A percentile compares a stretch with the other conserved stretches of the same genome.
Evolutionary conservation across 2,329 filamentous ascomycete species (phyloP).

Genomic region (Colletotrichum godetiae): DNA sequence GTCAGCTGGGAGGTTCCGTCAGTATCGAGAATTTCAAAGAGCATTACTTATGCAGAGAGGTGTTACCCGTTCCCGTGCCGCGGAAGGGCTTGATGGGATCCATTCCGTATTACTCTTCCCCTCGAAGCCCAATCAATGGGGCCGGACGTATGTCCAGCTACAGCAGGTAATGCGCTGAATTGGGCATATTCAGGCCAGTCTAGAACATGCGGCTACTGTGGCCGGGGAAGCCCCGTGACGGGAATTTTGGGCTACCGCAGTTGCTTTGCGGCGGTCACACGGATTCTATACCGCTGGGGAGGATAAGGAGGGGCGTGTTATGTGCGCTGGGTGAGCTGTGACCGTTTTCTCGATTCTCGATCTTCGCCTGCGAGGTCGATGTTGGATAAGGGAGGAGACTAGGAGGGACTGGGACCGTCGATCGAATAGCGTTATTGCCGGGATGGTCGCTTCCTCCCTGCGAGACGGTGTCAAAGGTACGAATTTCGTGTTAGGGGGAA

Average conservation of each 20-base stretch:
- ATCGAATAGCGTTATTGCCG: constrained; percentile 11
- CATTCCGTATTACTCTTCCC: background rate
- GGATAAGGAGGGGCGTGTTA: background rate
- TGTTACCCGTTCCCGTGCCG: background rate
- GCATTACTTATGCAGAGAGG: background rate
- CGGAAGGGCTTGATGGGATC: background rate
- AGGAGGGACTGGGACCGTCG: constrained; percentile 13
- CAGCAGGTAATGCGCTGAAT: constrained; percentile 26
- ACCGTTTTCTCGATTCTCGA: constrained; percentile 14
- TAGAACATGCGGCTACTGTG: constrained; percentile 34
- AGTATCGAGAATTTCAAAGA: background rate
- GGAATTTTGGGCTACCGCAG: constrained; percentile 7
- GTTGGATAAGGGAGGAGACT: constrained; percentile 25
- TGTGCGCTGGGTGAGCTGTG: background rate
- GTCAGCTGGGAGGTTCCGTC: constrained; percentile 2
- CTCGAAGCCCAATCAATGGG: background rate
- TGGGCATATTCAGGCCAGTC: constrained; percentile 21
- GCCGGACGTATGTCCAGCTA: constrained; percentile 32
- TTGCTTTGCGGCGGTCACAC: constrained; percentile 8
- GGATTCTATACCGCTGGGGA: background rate
- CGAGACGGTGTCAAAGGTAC: background rate
- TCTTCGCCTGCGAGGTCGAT: constrained; percentile 26
- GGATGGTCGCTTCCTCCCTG: background rate
- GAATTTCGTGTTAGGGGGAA: background rate
- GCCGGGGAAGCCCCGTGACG: constrained; percentile 25